Evolutionary conservation across 495 filamentous ascomycete species (phyloP).

Genomic region (Penicillium flavigenum): DNA sequence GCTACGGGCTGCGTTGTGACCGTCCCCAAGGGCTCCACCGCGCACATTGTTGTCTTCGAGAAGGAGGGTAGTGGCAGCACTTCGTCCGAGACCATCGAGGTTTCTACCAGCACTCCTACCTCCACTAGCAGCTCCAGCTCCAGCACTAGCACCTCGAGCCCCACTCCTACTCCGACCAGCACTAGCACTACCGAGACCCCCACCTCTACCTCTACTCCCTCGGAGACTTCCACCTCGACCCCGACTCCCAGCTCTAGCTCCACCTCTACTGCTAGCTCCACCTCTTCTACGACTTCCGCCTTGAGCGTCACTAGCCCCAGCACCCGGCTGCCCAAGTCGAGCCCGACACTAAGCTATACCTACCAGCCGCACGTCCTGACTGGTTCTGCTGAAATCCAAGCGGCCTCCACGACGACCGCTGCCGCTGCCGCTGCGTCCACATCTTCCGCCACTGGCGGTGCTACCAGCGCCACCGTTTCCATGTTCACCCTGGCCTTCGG

Average conservation of each 20-base stretch:
- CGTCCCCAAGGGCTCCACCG: conserved; percentile 63
- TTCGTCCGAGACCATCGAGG: conserved; percentile 15
- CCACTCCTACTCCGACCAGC: conserved; percentile 20
- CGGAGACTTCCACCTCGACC: conserved; percentile 24
- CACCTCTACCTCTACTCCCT: conserved; percentile 23
- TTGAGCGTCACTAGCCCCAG: conserved; percentile 40
- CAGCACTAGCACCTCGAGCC: conserved; percentile 29
- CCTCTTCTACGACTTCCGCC: conserved; percentile 27
- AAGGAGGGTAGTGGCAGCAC: conserved; percentile 29
- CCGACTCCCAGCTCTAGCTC: conserved; percentile 16
- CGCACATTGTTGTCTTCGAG: conserved; percentile 67
- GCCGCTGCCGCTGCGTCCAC: conserved; percentile 17
- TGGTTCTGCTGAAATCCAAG: conserved; percentile 12
- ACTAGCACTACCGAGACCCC: conserved; percentile 28
- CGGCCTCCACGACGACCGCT: conserved; percentile 15
- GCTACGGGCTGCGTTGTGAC: conserved; percentile 79
- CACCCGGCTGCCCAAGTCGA: conserved; percentile 29
- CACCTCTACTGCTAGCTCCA: conserved; percentile 10
- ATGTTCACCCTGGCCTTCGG: conserved; percentile 31
- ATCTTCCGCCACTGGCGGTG: conserved; percentile 20
- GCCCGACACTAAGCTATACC: conserved; percentile 11
- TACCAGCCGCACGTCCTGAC: conserved; percentile 10
- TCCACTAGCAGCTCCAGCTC: conserved; percentile 23
- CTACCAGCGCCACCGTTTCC: conserved; percentile 26
- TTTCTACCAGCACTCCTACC: conserved; percentile 21